Percentiles rank a stretch among this genome's conserved stretches.
phyloP scores from a whole-genome alignment of 371 early-diverging fungal genomes.

The Lichtheimia corymbifera region DNA sequence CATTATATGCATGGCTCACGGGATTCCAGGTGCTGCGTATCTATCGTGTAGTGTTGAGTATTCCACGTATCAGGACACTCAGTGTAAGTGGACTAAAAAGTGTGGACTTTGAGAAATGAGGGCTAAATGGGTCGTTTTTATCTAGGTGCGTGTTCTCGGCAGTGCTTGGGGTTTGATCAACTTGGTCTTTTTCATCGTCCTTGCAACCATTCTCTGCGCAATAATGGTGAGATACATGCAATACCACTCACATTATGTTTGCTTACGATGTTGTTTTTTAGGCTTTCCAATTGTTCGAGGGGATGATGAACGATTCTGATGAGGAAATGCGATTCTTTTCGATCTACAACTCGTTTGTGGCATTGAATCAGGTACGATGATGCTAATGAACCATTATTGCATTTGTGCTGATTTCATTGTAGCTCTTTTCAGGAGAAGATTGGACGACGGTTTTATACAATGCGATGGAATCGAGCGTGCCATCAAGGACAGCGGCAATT shows the following conservation, averaged over 20 bases:
- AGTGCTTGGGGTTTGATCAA: constrained; percentile 63
- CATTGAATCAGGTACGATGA: constrained; percentile 54
- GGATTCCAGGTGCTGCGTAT: constrained; percentile 64
- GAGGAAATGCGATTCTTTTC: constrained; percentile 63
- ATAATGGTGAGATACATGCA: constrained; percentile 47
- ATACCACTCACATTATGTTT: no score
- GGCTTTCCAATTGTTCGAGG: constrained; percentile 53
- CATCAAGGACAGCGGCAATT: constrained; percentile 40
- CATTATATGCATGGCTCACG: constrained; percentile 59
- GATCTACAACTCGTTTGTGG: constrained; percentile 64
- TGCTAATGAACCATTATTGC: no score
- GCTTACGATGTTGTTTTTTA: constrained; percentile 1
- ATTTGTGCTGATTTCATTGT: background rate
- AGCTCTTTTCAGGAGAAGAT: constrained; percentile 71
- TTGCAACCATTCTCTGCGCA: constrained; percentile 55
- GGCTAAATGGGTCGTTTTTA: background rate
- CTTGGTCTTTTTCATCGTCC: constrained; percentile 62
- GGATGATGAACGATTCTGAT: constrained; percentile 42
- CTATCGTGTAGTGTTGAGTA: constrained; percentile 59
- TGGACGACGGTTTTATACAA: constrained; percentile 67
- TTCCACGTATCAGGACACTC: constrained; percentile 55
- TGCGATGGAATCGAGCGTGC: constrained; percentile 48
- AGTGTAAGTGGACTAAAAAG: constrained; percentile 36
- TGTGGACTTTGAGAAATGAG: background rate
- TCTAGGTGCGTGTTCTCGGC: constrained; percentile 57